Base-by-base conservation (phyloP, 2,329 filamentous ascomycete genomes). In the Nigrospora osmanthi region DNA sequence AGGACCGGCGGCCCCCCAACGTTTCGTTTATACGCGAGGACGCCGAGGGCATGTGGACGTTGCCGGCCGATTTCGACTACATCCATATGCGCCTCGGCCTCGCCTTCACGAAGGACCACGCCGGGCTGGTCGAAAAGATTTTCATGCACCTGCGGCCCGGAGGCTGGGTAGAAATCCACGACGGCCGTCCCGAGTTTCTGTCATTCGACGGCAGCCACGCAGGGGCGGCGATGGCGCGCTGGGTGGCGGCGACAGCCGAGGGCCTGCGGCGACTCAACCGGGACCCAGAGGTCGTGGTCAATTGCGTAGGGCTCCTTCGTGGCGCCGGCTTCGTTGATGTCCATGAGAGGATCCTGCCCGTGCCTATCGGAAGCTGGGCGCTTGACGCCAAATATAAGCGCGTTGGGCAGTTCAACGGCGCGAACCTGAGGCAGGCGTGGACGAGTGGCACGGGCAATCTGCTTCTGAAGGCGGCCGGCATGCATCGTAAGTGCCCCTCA, bases 1-100 rank as follows among this genome's bases (percentile, higher is more conserved):
- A 17, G 16, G 37, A 42, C 15, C 35, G 16, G 3, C 33, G 34
- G 11, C 38, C 32, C 15, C 28, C 35, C 17, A 48, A 44, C 15
- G 44, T 38, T 30, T 23, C 38, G 1, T 44, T 45, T 13, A 15
- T 45, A 4, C 33, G 32, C 9, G 42, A 44, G 23, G 35, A 48
- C 19, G 37, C 42, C 11, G 39, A 48, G 28, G 43, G 35, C n/a
- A 33, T 19, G 16, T 42, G 40, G 40, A 35, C 33, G 6, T 35
- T 23, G 19, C 19, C 19, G 19, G 19, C 4, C 19, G 19, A 23
- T 23, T 23, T 23, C 19, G 19, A 42, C 40, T 31, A 33, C 35
- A 15, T 32, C 31, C 16, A 3, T 16, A 14, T 42, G 35, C 16
- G 16, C 33, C 9, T 5, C 12, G 13, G 31, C 23, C 2, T 16